Percentiles rank a stretch among this genome's conserved stretches.
These are phyloP conservation scores for Posidonia australis DNA, from an alignment of 106 monocot species.

Conservation along the genomic window DNA sequence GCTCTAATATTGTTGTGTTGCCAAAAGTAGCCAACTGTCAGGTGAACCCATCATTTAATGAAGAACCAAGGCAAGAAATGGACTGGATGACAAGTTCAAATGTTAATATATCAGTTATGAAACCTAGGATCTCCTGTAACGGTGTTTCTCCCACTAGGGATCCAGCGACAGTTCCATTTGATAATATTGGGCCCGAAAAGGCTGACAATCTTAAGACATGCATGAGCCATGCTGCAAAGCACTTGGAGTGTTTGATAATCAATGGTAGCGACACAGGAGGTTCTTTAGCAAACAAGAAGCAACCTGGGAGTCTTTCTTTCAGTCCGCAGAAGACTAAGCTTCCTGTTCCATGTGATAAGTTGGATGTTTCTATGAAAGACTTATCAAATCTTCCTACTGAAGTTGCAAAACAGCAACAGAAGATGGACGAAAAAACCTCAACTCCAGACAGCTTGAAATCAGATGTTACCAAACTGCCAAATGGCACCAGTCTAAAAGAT, in stretches of 20 bases:
- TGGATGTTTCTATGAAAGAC: neutral
- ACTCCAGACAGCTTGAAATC: constrained; percentile 6
- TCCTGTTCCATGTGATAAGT: neutral
- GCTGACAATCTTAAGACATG: neutral
- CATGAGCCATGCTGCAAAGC: neutral
- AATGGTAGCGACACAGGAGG: neutral
- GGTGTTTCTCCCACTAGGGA: neutral
- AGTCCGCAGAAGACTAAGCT: neutral
- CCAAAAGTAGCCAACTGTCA: neutral
- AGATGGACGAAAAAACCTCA: neutral
- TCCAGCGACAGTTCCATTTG: neutral
- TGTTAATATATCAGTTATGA: neutral
- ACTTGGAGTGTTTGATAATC: neutral
- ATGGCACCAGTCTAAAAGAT: neutral
- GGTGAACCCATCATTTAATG: neutral
- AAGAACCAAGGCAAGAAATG: neutral
- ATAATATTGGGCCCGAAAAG: neutral
- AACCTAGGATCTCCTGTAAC: neutral
- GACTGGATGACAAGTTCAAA: neutral
- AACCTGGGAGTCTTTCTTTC: neutral
- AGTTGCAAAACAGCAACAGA: neutral
- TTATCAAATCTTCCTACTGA: neutral
- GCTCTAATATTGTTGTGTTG: neutral
- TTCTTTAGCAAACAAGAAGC: neutral
- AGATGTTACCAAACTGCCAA: neutral